A percentile compares a stretch with the other conserved stretches of the same genome.
phyloP scores from a whole-genome alignment of 768 basidiomycete genomes.

The Rhodosporidiobolus sp. region DNA sequence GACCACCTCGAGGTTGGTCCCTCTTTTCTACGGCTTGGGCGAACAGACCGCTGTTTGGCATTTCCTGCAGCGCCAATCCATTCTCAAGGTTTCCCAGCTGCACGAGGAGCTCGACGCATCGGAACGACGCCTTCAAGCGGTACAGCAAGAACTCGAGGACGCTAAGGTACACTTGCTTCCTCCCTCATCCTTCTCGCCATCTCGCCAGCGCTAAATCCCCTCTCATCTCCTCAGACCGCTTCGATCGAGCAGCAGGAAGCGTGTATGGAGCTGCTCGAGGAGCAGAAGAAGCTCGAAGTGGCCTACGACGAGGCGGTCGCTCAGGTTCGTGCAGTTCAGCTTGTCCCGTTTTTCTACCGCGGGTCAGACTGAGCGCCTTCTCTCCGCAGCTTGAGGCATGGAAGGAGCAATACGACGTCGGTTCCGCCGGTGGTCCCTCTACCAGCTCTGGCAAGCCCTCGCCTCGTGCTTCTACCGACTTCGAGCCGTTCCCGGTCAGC shows the following conservation, averaged over 20 bases:
- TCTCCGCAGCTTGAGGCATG: not conserved
- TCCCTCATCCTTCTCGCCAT: too few relatives aligned
- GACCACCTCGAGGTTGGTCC: not conserved
- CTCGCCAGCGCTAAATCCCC: not conserved
- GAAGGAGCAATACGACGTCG: too few relatives aligned
- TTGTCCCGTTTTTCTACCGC: accelerated
- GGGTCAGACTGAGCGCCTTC: accelerated
- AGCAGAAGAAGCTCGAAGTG: conserved; percentile 12
- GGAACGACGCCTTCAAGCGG: too few relatives aligned
- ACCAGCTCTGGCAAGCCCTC: too few relatives aligned
- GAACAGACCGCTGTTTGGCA: not conserved
- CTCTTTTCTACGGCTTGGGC: accelerated
- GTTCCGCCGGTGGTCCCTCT: too few relatives aligned
- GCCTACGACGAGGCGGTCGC: conserved; percentile 1
- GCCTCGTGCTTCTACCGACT: too few relatives aligned
- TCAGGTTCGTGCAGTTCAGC: not conserved
- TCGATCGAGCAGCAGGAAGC: conserved; percentile 3
- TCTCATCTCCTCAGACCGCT: not conserved
- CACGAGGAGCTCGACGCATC: too few relatives aligned
- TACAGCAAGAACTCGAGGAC: too few relatives aligned
- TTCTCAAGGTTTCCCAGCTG: too few relatives aligned
- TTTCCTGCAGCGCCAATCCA: not conserved
- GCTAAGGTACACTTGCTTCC: too few relatives aligned
- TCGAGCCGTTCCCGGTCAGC: too few relatives aligned
- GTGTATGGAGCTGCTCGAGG: conserved; percentile 2